Conservation (phyloP, 352 stramenopile species). For the Pythium brassicae region DNA sequence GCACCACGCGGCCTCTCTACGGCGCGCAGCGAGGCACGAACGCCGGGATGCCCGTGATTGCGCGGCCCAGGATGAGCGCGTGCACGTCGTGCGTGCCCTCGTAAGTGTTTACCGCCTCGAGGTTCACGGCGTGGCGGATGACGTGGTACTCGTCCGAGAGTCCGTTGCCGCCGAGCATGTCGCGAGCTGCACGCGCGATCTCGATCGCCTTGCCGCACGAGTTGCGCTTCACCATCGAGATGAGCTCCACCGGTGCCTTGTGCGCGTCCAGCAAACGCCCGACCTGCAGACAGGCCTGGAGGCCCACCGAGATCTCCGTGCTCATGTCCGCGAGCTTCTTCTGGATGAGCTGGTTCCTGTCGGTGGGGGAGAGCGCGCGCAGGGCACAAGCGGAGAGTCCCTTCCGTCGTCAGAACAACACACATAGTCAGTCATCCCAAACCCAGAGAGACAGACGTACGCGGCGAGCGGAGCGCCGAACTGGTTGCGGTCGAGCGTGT, state of each 20-base stretch:
- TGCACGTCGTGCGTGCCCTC: constrained; percentile 99
- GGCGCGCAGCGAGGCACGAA: constrained; percentile 89
- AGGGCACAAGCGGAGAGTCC: background rate
- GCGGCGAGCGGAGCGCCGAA: constrained; percentile 96
- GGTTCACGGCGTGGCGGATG: constrained; percentile 97
- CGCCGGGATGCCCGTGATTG: constrained; percentile 94
- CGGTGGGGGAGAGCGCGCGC: constrained; percentile 6
- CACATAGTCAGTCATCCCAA: background rate
- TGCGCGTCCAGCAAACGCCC: constrained; percentile 89
- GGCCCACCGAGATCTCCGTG: constrained; percentile 94
- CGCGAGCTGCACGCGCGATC: constrained; percentile 87
- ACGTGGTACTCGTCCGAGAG: constrained; percentile 99
- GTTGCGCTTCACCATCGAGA: constrained; percentile 96
- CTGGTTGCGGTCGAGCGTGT: constrained; percentile 94
- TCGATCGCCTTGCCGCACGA: constrained; percentile 94
- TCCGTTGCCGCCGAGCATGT: constrained; percentile 98
- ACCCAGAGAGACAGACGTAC: constrained; percentile 27
- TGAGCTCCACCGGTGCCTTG: constrained; percentile 83
- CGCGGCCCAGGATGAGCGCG: constrained; percentile 96
- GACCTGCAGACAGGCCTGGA: constrained; percentile 90
- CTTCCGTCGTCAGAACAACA: background rate
- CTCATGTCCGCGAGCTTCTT: constrained; percentile 98
- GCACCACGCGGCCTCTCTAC: constrained; percentile 15
- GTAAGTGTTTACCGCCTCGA: constrained; percentile 99
- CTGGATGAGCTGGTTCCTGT: constrained; percentile 96